Conservation (phyloP, 2,329 filamentous ascomycete genomes). For the Ophiocordyceps polyrhachis-furcata region DNA sequence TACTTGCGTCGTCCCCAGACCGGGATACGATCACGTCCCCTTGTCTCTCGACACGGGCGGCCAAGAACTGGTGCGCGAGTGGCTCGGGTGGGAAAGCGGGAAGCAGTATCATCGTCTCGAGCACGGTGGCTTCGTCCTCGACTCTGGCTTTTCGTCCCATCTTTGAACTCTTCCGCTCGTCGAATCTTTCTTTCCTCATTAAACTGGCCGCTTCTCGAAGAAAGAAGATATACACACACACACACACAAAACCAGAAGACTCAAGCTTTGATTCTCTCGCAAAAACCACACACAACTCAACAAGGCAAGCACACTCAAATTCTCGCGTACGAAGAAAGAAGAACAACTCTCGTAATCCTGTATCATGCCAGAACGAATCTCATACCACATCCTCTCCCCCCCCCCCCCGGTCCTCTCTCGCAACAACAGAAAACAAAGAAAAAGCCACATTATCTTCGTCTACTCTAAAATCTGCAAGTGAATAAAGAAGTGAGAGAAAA, state of each 20-base stretch:
- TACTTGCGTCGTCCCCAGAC: slow-evolving; percentile 25
- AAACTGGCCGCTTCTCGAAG: too few relatives aligned
- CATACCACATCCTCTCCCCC: neutral
- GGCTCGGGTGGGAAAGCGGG: slow-evolving; percentile 63
- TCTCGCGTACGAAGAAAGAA: neutral
- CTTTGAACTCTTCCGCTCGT: slow-evolving; percentile 10
- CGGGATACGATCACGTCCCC: slow-evolving; percentile 43
- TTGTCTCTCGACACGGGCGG: slow-evolving; percentile 54
- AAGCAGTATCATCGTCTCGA: slow-evolving; percentile 50
- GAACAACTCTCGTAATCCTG: neutral
- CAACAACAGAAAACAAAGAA: neutral
- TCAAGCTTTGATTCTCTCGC: too few relatives aligned
- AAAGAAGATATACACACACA: too few relatives aligned
- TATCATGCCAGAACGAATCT: neutral
- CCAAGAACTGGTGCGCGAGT: slow-evolving; percentile 45
- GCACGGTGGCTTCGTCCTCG: slow-evolving; percentile 39
- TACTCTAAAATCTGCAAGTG: slow-evolving; percentile 14
- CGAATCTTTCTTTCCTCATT: too few relatives aligned
- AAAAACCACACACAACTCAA: too few relatives aligned
- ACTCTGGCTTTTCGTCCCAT: slow-evolving; percentile 13
- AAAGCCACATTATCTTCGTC: slow-evolving; percentile 11
- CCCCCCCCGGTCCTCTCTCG: neutral
- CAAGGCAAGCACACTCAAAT: too few relatives aligned
- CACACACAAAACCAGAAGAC: too few relatives aligned
- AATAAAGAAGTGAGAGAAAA: too few relatives aligned